Evolutionary conservation across 345 rosid species (phyloP), one percentile per base, ranked within the genome.

Genomic region (Erodium maritimum): DNA sequence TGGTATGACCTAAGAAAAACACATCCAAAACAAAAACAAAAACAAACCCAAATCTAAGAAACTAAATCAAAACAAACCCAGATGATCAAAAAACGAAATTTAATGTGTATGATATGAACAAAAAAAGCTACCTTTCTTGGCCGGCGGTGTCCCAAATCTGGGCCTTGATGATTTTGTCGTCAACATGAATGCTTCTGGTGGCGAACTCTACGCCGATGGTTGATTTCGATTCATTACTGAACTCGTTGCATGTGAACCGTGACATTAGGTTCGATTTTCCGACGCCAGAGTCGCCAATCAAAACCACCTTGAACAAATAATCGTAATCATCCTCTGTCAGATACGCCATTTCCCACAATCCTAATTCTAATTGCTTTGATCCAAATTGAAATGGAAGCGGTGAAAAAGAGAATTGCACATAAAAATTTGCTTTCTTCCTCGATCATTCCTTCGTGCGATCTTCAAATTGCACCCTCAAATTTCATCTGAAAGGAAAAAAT

Each of bases 121-220:
- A 3, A 46, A 46, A n/a, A n/a, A n/a, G n/a, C 4, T 62, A 81
- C 91, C 91, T 84, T 62, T 87, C 91, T 64, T 84, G 91, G 50
- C n/a, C n/a, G n/a, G n/a, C n/a, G n/a, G n/a, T n/a, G n/a, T n/a
- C n/a, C n/a, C n/a, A n/a, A n/a, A n/a, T n/a, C n/a, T n/a, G n/a
- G n/a, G n/a, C n/a, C n/a, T n/a, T 87, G 68, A 87, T 82, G 67
- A 82, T 64, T 77, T 87, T 87, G 37, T 82, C 91, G 14, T 82
- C 87, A 69, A 87, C 87, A 21, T 72, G 83, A 58, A 87, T 75
- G 67, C 87, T 87, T 53, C 87, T 74, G 67, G 91, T 87, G 21
- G 91, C 95, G 73, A 87, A 87, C 65, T 87, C 95, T n/a, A 87
- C 95, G 3, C 91, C 95, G 61, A 84, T 84, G 12, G 88, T 87